These are phyloP conservation scores for Arthroderma sp. DNA, from an alignment of 2,329 filamentous ascomycete species.

Conservation along the genomic window DNA sequence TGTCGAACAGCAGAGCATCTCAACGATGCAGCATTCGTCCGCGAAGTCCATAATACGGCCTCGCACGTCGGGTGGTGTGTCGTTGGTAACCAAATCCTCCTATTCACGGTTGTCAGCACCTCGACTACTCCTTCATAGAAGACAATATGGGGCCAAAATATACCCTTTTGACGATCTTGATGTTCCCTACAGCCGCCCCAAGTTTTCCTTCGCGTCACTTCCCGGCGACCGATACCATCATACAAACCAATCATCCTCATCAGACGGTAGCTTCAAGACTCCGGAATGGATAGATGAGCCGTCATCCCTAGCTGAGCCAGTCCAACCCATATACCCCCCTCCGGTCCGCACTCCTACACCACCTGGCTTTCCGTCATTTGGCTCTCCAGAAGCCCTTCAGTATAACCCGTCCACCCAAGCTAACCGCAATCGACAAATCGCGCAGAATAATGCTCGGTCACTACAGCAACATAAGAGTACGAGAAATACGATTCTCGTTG, in stretches of 20 bases:
- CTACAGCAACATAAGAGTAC: background rate
- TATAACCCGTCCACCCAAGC: conserved; percentile 9
- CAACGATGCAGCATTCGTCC: conserved; percentile 12
- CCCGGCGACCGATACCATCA: conserved; percentile 1
- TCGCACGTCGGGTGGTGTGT: conserved; percentile 2
- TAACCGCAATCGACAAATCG: background rate
- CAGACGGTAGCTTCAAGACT: conserved; percentile 11
- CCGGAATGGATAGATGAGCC: conserved; percentile 15
- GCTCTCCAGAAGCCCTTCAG: conserved; percentile 26
- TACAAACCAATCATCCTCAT: conserved; percentile 14
- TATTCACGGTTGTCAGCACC: background rate
- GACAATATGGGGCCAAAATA: conserved; percentile 11
- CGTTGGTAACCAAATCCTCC: background rate
- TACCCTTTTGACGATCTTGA: conserved; percentile 17
- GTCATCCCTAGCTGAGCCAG: conserved; percentile 18
- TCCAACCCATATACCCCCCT: conserved; percentile 24
- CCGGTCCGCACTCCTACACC: conserved; percentile 29
- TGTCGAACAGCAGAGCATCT: conserved; percentile 15
- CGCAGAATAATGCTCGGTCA: conserved; percentile 3
- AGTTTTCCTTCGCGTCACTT: conserved; percentile 4
- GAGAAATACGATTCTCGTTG: too few relatives aligned
- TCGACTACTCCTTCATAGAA: background rate
- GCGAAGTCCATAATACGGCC: conserved; percentile 5
- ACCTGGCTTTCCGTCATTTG: conserved; percentile 33
- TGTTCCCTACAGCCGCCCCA: conserved; percentile 9